Percentiles rank a stretch among this genome's conserved stretches.
These are phyloP conservation scores for Trichoderma koningiopsis DNA, from an alignment of 2,329 filamentous ascomycete species.

Conservation along the genomic window DNA sequence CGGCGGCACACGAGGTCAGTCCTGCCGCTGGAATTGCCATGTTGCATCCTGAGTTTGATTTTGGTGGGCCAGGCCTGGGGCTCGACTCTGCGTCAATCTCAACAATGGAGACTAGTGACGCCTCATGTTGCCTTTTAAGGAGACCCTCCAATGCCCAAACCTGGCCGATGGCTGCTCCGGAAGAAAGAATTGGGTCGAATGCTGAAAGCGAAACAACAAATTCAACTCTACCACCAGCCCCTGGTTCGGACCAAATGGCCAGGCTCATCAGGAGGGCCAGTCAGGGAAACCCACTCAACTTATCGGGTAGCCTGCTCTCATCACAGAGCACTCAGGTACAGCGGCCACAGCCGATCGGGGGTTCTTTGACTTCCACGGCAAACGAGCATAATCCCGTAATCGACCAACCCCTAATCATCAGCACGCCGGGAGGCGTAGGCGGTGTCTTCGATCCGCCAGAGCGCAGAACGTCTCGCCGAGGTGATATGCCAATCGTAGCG, in stretches of 20 bases:
- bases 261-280: slow-evolving; percentile 44
- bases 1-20: not conserved
- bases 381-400: slow-evolving; percentile 32
- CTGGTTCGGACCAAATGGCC: slow-evolving; percentile 44
- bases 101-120: slow-evolving; percentile 29
- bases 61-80: slow-evolving; percentile 1
- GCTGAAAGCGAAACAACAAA: not conserved
- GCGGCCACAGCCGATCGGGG: slow-evolving; percentile 8
- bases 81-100: slow-evolving; percentile 21
- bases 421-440: slow-evolving; percentile 57
- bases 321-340: slow-evolving; percentile 13
- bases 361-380: not conserved
- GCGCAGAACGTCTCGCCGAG: slow-evolving; percentile 38
- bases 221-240: slow-evolving; percentile 43
- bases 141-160: slow-evolving; percentile 45
- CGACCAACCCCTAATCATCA: slow-evolving; percentile 62
- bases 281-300: slow-evolving; percentile 43
- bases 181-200: slow-evolving; percentile 26
- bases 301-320: slow-evolving; percentile 46
- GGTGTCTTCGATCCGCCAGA: slow-evolving; percentile 54
- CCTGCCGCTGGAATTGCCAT: slow-evolving; percentile 1
- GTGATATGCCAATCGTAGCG: slow-evolving; percentile 53
- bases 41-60: slow-evolving; percentile 7
- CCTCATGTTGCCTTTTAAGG: slow-evolving; percentile 28
- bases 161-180: slow-evolving; percentile 47